Evolutionary conservation across 352 stramenopile genomes (phyloP).

Genomic region (Pythium aristosporum): DNA sequence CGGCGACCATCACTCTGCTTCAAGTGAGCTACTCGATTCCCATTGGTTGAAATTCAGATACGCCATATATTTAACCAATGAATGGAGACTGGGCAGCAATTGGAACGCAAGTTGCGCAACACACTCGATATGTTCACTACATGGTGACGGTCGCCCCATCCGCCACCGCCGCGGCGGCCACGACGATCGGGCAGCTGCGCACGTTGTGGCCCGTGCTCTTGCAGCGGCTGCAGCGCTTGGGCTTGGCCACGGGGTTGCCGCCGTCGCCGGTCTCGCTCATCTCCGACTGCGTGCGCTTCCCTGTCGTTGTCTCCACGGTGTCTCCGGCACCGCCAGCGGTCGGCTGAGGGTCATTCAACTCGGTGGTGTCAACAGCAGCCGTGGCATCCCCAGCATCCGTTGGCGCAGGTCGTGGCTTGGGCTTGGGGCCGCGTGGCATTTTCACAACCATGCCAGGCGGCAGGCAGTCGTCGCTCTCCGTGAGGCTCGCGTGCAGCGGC

Average conservation of each 20-base stretch:
- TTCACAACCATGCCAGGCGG: conserved; percentile 4
- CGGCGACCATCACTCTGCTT: conserved; percentile 25
- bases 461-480: conserved; percentile 18
- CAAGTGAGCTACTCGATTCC: conserved; percentile 7
- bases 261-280: not conserved
- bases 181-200: conserved; percentile 38
- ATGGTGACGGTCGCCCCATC: too few species aligned
- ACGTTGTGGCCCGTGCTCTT: conserved; percentile 47
- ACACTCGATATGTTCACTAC: too few species aligned
- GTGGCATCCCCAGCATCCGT: not conserved
- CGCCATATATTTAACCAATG: conserved; percentile 15
- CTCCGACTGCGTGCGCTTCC: not conserved
- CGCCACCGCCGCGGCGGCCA: not conserved
- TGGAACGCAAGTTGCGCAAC: not conserved
- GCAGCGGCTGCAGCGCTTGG: conserved; percentile 48
- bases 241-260: conserved; percentile 3
- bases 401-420: not conserved
- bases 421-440: conserved; percentile 3
- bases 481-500: conserved; percentile 36
- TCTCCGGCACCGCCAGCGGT: not conserved
- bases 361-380: not conserved
- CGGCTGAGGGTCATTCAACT: not conserved
- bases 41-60: conserved; percentile 23
- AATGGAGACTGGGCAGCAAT: not conserved
- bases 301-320: not conserved